A percentile compares a stretch with the other conserved stretches of the same genome.
phyloP scores from a whole-genome alignment of 2,329 filamentous ascomycete species.

The Curvularia spicifera region DNA sequence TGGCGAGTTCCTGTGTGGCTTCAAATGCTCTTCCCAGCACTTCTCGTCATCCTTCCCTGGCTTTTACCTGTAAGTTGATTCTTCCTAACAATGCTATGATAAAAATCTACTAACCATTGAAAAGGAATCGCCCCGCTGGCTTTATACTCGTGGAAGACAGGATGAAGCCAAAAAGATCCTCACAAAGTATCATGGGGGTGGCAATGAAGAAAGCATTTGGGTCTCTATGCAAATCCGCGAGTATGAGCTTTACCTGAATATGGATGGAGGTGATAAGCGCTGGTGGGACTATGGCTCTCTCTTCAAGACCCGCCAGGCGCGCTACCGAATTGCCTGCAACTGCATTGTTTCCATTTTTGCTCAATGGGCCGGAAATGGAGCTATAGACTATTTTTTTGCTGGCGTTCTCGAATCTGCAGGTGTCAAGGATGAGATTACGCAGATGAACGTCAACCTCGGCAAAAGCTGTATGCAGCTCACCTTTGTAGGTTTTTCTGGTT shows the following conservation, averaged over 20 bases:
- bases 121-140: conserved; percentile 58
- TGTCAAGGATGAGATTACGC: conserved; percentile 38
- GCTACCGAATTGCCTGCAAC: conserved; percentile 60
- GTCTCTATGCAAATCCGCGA: conserved; percentile 44
- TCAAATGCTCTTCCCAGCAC: conserved; percentile 34
- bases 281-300: conserved; percentile 65
- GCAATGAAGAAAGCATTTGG: conserved; percentile 47
- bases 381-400: conserved; percentile 41
- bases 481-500: conserved; percentile 24
- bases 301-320: conserved; percentile 55
- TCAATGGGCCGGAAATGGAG: conserved; percentile 52
- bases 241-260: conserved; percentile 60
- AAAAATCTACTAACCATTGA: neutral
- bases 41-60: conserved; percentile 56
- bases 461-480: conserved; percentile 43
- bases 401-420: conserved; percentile 47
- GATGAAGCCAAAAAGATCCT: conserved; percentile 62
- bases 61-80: conserved; percentile 61
- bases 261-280: conserved; percentile 61
- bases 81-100: neutral
- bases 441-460: conserved; percentile 49
- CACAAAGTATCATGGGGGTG: conserved; percentile 60
- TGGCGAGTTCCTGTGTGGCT: conserved; percentile 38
- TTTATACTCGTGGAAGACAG: conserved; percentile 60
- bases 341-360: conserved; percentile 61